phyloP scores from a whole-genome alignment of 768 basidiomycete species.

The Lactarius pseudohatsudake region DNA sequence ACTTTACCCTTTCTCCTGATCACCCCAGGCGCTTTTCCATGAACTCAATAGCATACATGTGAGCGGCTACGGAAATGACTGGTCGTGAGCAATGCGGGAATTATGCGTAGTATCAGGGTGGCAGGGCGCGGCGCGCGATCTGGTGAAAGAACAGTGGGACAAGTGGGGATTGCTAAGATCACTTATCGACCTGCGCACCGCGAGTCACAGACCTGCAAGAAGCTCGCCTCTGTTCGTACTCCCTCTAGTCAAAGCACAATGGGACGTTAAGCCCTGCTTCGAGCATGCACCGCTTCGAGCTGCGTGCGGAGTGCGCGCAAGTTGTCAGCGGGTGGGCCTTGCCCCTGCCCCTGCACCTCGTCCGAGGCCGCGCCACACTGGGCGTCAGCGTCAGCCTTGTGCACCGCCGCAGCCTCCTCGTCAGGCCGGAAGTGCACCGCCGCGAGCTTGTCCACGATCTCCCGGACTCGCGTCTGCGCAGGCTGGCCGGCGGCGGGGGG shows the following conservation, averaged over 20 bases:
- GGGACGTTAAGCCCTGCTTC: slow-evolving; percentile 11
- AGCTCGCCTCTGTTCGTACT: background rate
- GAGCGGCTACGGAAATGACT: too few species aligned
- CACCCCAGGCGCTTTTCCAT: too few species aligned
- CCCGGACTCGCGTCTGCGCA: slow-evolving; percentile 38
- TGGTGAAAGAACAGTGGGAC: background rate
- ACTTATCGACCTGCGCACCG: too few species aligned
- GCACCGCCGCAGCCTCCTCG: slow-evolving; percentile 53
- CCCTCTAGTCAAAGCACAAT: background rate
- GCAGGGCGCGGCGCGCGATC: background rate
- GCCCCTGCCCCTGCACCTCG: background rate
- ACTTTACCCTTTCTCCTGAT: too few species aligned
- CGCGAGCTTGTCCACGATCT: slow-evolving; percentile 54
- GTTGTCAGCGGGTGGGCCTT: slow-evolving; percentile 5
- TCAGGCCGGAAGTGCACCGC: slow-evolving; percentile 63
- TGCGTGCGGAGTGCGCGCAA: slow-evolving; percentile 7
- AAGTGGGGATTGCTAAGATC: too few species aligned
- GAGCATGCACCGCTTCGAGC: slow-evolving; percentile 12
- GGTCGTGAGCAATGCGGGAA: background rate
- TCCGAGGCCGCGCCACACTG: background rate
- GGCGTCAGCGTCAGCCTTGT: background rate
- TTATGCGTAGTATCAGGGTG: background rate
- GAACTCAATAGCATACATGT: too few species aligned
- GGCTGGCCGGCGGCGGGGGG: too few species aligned
- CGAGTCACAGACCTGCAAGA: background rate